These are phyloP conservation scores for Ilyonectria mors-panacis DNA, from an alignment of 2,329 filamentous ascomycete species.

Conservation along the genomic window DNA sequence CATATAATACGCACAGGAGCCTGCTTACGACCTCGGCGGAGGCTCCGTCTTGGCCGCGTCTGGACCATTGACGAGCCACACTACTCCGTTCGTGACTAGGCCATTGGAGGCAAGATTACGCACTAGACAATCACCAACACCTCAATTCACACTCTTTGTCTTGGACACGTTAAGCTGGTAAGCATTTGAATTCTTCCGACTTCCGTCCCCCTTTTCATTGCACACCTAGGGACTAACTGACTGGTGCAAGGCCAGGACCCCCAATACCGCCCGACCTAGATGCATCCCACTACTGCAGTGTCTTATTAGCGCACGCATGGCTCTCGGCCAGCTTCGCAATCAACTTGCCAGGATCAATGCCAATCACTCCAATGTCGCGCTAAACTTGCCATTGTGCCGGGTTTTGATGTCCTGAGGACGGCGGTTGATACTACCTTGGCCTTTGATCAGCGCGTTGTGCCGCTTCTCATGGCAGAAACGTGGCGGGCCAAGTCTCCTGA, in stretches of 20 bases:
- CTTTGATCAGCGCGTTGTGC: constrained; percentile 10
- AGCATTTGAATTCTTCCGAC: constrained; percentile 15
- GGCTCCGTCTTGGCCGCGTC: constrained; percentile 31
- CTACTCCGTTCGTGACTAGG: constrained; percentile 27
- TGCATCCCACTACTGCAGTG: constrained; percentile 48
- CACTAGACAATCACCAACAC: constrained; percentile 30
- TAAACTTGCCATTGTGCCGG: constrained; percentile 22
- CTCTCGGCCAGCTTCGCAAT: constrained; percentile 36
- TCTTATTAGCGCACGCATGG: constrained; percentile 41
- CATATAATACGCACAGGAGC: constrained; percentile 5
- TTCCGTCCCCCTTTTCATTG: constrained; percentile 38
- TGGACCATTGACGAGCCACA: constrained; percentile 39
- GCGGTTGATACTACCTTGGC: constrained; percentile 2
- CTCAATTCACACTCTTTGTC: neutral
- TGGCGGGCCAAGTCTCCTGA: constrained; percentile 16
- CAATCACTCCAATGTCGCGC: constrained; percentile 24
- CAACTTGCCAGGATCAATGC: constrained; percentile 33
- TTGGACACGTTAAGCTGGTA: neutral
- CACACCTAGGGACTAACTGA: constrained; percentile 17
- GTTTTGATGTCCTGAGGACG: constrained; percentile 10
- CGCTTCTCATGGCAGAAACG: constrained; percentile 13
- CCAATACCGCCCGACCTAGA: constrained; percentile 34
- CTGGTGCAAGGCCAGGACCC: constrained; percentile 35
- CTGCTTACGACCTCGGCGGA: constrained; percentile 19
- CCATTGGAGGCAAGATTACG: constrained; percentile 23